These are phyloP conservation scores for Trichosanthes cucumerina DNA, from an alignment of 306 rosid genomes.

Conservation along the genomic window DNA sequence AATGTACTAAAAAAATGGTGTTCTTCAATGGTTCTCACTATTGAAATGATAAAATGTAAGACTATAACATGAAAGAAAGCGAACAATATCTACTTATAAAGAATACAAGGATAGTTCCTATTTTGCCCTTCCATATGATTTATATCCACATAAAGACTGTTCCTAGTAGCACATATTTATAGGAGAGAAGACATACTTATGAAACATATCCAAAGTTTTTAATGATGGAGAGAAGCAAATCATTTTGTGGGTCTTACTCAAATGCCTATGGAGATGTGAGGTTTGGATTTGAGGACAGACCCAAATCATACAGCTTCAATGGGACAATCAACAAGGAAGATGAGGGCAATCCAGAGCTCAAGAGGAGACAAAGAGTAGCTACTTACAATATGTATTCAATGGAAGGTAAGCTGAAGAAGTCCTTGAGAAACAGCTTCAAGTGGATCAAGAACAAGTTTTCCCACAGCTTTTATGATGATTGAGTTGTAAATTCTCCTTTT, in stretches of 20 bases:
- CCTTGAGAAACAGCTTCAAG: constrained; percentile 49
- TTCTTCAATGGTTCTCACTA: background rate
- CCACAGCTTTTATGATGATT: constrained; percentile 6
- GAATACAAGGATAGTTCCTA: background rate
- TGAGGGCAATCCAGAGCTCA: constrained; percentile 32
- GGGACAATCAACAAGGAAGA: constrained; percentile 29
- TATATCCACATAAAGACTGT: background rate
- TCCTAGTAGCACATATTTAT: background rate
- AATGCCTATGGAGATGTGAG: constrained; percentile 19
- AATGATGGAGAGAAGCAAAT: constrained; percentile 48
- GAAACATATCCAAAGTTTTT: background rate
- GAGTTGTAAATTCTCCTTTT: background rate
- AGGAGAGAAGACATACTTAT: background rate
- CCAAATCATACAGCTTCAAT: constrained; percentile 45
- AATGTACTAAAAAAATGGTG: no score
- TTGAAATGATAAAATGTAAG: background rate
- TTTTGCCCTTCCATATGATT: background rate
- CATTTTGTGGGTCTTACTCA: constrained; percentile 29
- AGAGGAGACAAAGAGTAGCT: constrained; percentile 52
- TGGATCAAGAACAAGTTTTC: constrained; percentile 60
- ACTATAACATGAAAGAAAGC: background rate
- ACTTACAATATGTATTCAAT: constrained; percentile 37
- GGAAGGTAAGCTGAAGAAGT: constrained; percentile 56
- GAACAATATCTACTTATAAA: background rate
- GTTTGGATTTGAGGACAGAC: constrained; percentile 30